Percentiles rank a stretch among this genome's conserved stretches.
Conservation (phyloP, 164 flowering plant species). For the Paratinospora sagittata region DNA sequence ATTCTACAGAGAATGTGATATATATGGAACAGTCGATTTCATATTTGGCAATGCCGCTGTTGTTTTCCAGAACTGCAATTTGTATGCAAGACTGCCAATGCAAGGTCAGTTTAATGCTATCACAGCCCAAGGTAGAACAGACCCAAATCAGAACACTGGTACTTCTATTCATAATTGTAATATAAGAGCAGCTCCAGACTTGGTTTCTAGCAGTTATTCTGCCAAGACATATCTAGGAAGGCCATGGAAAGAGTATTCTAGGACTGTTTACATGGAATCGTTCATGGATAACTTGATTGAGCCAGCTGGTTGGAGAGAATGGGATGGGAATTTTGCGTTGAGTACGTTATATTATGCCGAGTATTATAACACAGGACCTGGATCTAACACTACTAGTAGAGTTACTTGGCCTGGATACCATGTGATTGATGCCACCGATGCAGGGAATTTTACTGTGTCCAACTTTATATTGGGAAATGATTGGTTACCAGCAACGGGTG, state of each 20-base stretch:
- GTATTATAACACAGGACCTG: constrained; percentile 27
- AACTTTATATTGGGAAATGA: constrained; percentile 25
- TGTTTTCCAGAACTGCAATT: constrained; percentile 15
- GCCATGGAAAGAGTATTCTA: constrained; percentile 37
- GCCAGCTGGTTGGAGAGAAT: constrained; percentile 29
- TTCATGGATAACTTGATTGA: constrained; percentile 22
- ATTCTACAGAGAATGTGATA: constrained; percentile 44
- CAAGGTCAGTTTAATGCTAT: constrained; percentile 20
- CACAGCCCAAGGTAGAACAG: constrained; percentile 32
- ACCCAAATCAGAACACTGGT: constrained; percentile 29
- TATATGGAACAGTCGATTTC: constrained; percentile 15
- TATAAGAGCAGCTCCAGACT: constrained; percentile 21
- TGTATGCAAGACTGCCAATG: constrained; percentile 11
- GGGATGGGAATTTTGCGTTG: constrained; percentile 27
- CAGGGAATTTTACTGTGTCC: constrained; percentile 27
- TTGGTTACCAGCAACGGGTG: constrained; percentile 34
- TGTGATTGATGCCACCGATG: constrained; percentile 18
- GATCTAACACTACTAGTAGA: constrained; percentile 23
- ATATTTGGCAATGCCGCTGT: constrained; percentile 18
- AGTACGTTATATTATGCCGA: constrained; percentile 28
- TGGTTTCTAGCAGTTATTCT: constrained; percentile 13
- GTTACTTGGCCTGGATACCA: constrained; percentile 39
- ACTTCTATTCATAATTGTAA: constrained; percentile 12
- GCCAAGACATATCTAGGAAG: constrained; percentile 25
- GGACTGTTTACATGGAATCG: constrained; percentile 27